Base-by-base conservation (phyloP, 2,329 filamentous ascomycete genomes). In the Mycosphaerelloides madeirae region DNA sequence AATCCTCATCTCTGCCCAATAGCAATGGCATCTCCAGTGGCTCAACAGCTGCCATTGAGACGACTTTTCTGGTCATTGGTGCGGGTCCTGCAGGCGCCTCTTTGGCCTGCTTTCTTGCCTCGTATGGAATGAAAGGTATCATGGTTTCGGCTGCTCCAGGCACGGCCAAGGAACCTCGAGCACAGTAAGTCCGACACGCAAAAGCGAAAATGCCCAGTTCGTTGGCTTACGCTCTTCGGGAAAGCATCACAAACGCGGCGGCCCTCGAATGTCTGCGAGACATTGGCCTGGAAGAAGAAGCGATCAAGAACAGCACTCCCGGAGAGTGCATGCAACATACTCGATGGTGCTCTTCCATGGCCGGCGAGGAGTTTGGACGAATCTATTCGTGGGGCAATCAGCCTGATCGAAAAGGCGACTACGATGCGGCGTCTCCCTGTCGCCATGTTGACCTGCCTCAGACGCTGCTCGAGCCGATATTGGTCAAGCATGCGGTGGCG, bases 121-220 rank as follows among this genome's bases (percentile, higher is more conserved):
- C 54, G 16, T 50, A 64, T 50, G 57, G 56, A 2, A 58, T 76
- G 3, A 73, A 63, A 22, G 79, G 79, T 1, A 68, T 81, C 34
- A 71, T 81, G 50, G 67, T 83, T 39, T 70, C 71, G 6, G 57
- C 68, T 2, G 69, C 72, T 0, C 61, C 74, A 0, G 69, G 71
- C 3, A 78, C 73, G 1, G 76, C 78, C 1, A 65, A 76, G 45
- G 80, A 77, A 1, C 79, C 79, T 1, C 65, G 79, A 29, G 78
- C 78, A 1, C 78, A 82, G 22, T 22, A 25, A 25, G 22, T 25
- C 22, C n/a, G n/a, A n/a, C n/a, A n/a, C n/a, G 22, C 22, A 25
- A 25, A 9, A 25, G 22, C 22, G 22, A 25, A 6, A 9, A 25
- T 25, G 22, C 9, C 9, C 22, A 9, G 9, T 25, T 25, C 22